Conservation (phyloP, 306 rosid genomes). For the Lathyrus sativus region DNA sequence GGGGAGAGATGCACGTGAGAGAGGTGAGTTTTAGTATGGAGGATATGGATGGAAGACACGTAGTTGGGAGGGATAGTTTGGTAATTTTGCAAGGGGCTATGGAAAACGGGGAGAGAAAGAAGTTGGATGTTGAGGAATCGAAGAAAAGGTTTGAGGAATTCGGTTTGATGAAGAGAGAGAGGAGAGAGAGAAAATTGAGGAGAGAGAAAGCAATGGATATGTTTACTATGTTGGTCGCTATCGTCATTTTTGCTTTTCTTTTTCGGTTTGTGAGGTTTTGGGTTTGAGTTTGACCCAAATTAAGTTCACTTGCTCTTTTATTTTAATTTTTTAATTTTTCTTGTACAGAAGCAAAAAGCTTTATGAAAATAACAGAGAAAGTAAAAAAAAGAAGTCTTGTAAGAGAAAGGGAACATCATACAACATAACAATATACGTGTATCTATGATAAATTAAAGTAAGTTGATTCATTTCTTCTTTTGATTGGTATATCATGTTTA, state of each 20-base stretch:
- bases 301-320: background rate
- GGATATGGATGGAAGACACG: constrained; percentile 70
- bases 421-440: background rate
- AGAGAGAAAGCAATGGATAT: constrained; percentile 58
- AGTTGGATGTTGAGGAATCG: constrained; percentile 37
- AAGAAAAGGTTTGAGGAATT: constrained; percentile 48
- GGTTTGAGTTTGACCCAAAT: constrained; percentile 17
- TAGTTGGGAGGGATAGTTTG: constrained; percentile 67
- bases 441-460: background rate
- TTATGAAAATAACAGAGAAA: too few relatives aligned
- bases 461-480: background rate
- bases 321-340: background rate
- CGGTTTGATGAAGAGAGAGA: constrained; percentile 44
- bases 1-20: constrained; percentile 61
- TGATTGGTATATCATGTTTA: background rate
- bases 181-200: constrained; percentile 45
- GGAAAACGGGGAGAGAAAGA: constrained; percentile 52
- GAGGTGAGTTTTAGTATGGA: constrained; percentile 68
- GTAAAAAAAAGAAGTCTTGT: background rate
- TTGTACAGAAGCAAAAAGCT: background rate
- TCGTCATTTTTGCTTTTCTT: constrained; percentile 45
- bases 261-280: constrained; percentile 42
- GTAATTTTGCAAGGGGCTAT: constrained; percentile 57
- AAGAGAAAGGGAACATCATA: background rate
- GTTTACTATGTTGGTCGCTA: constrained; percentile 44